Percentiles rank a stretch among this genome's conserved stretches.
Conservation (phyloP, 805 yeast species). For the Hemisphaericaspora nanyangensis region DNA sequence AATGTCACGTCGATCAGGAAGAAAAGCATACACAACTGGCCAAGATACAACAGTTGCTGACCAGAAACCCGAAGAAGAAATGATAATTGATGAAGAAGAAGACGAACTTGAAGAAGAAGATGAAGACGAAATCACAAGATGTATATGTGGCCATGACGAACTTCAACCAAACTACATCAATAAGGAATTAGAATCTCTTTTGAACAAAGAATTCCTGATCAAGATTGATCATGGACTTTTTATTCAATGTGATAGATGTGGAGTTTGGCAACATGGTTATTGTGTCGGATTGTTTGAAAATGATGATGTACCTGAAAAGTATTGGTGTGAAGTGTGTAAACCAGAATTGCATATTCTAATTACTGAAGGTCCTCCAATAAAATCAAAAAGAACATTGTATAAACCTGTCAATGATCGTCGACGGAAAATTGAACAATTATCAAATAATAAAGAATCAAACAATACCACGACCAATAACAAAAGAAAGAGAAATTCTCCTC, state of each 20-base stretch:
- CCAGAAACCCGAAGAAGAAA: constrained; percentile 2
- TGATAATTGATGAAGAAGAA: constrained; percentile 1
- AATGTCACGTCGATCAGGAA: constrained; percentile 31
- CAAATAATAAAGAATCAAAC: constrained; percentile 12
- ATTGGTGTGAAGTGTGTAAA: constrained; percentile 90
- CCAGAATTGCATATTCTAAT: constrained; percentile 73
- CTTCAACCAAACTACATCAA: constrained; percentile 21
- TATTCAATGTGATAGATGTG: constrained; percentile 85
- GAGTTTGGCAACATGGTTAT: constrained; percentile 96
- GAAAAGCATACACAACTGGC: constrained; percentile 16
- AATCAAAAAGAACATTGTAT: constrained; percentile 30
- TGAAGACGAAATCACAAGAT: constrained; percentile 40
- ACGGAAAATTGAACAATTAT: constrained; percentile 24
- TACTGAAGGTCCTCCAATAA: constrained; percentile 13
- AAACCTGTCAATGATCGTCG: constrained; percentile 40
- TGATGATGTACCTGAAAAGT: constrained; percentile 82
- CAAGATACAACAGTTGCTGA: constrained; percentile 12
- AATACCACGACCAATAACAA: background rate
- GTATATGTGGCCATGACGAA: constrained; percentile 41
- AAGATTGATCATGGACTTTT: constrained; percentile 57
- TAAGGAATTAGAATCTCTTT: constrained; percentile 20
- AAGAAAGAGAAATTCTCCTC: background rate
- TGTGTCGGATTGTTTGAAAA: constrained; percentile 84
- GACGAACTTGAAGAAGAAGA: constrained; percentile 25
- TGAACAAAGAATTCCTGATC: constrained; percentile 30